These are phyloP conservation scores for Alectoria sarmentosa DNA, from an alignment of 495 filamentous ascomycete genomes.

Conservation along the genomic window DNA sequence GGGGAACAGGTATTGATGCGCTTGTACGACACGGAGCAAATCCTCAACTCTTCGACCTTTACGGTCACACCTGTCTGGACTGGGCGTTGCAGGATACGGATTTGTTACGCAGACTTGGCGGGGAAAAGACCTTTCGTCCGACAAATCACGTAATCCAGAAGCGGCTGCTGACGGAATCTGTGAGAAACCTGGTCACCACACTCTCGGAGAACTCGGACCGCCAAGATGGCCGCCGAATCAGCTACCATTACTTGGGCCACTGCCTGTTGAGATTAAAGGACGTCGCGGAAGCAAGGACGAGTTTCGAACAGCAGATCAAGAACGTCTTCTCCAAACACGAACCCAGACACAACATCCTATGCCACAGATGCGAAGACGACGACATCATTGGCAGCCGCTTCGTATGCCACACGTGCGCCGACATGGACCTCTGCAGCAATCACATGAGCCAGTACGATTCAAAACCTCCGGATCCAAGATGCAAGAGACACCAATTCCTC, in stretches of 20 bases:
- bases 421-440: neutral
- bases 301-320: neutral
- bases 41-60: neutral
- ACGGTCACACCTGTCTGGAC: neutral
- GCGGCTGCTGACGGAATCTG: neutral
- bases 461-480: neutral
- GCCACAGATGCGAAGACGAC: neutral
- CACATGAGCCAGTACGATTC: neutral
- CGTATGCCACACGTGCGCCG: neutral
- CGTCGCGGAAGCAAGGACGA: neutral
- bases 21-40: neutral
- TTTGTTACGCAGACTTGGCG: no score
- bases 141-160: neutral
- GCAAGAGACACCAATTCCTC: neutral
- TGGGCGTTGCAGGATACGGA: neutral
- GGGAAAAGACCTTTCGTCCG: no score
- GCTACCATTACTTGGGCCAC: neutral
- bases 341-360: neutral
- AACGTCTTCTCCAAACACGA: neutral
- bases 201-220: neutral
- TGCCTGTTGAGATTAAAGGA: neutral
- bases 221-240: neutral
- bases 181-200: neutral
- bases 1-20: neutral
- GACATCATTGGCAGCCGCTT: neutral